Evolutionary conservation across 805 yeast genomes (phyloP).

Genomic region (Nakazawaea populi): DNA sequence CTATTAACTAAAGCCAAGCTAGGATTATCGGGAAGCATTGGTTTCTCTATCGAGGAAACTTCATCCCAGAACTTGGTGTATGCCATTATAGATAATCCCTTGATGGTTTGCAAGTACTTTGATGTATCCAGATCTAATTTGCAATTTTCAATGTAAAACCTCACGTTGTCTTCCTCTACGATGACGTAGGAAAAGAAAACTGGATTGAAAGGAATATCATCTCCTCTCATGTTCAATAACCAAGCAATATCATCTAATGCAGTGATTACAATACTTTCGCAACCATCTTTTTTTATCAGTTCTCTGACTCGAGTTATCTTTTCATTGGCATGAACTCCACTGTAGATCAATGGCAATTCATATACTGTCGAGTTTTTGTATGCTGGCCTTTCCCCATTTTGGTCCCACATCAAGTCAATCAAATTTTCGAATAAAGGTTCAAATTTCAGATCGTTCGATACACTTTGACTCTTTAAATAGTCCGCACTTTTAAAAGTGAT

Average conservation of each 20-base stretch:
- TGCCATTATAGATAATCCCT: constrained; percentile 31
- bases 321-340: constrained; percentile 33
- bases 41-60: constrained; percentile 17
- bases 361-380: constrained; percentile 20
- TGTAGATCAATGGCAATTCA: constrained; percentile 26
- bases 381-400: constrained; percentile 31
- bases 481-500: constrained; percentile 47
- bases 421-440: constrained; percentile 56
- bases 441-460: constrained; percentile 35
- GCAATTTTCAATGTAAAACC: constrained; percentile 47
- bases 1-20: constrained; percentile 5
- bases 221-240: constrained; percentile 72
- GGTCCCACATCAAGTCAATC: constrained; percentile 69
- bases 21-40: constrained; percentile 9
- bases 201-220: constrained; percentile 75
- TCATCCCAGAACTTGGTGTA: constrained; percentile 54
- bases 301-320: constrained; percentile 29
- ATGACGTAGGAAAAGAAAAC: constrained; percentile 64
- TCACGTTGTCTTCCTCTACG: constrained; percentile 22
- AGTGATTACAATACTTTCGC: constrained; percentile 51
- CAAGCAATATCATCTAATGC: constrained; percentile 84
- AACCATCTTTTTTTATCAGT: constrained; percentile 20
- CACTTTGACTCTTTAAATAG: constrained; percentile 27
- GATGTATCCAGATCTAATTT: constrained; percentile 28
- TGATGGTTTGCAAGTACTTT: constrained; percentile 23